phyloP scores from a whole-genome alignment of 768 basidiomycete genomes.

The Boletus insuetus region DNA sequence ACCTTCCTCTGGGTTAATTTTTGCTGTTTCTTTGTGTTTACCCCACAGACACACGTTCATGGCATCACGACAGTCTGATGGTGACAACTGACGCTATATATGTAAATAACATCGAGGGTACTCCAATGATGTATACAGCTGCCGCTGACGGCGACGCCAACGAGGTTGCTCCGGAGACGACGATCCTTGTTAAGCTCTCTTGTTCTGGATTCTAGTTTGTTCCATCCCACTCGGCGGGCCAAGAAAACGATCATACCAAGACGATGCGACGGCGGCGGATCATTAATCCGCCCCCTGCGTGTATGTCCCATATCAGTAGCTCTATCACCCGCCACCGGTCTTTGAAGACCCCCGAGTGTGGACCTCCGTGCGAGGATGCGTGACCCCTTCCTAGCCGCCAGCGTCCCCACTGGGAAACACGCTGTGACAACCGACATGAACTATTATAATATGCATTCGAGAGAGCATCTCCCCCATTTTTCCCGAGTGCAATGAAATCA shows the following conservation, averaged over 20 bases:
- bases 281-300: neutral
- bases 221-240: neutral
- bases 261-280: constrained; percentile 23
- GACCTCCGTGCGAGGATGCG: neutral
- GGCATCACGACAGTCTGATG: neutral
- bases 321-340: constrained; percentile 6
- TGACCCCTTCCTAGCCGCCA: neutral
- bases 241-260: neutral
- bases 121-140: too few relatives aligned
- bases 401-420: neutral
- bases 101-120: too few relatives aligned
- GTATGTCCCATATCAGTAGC: constrained; percentile 4
- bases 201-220: neutral
- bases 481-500: neutral
- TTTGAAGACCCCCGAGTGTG: neutral
- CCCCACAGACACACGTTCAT: constrained; percentile 16
- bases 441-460: constrained; percentile 1
- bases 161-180: neutral
- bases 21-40: neutral
- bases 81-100: too few relatives aligned
- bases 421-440: constrained; percentile 9
- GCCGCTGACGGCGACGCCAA: too few relatives aligned
- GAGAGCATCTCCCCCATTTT: neutral
- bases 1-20: neutral
- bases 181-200: neutral